Base-by-base conservation (phyloP, 352 stramenopile species). In the Phytopythium mirpurense region DNA sequence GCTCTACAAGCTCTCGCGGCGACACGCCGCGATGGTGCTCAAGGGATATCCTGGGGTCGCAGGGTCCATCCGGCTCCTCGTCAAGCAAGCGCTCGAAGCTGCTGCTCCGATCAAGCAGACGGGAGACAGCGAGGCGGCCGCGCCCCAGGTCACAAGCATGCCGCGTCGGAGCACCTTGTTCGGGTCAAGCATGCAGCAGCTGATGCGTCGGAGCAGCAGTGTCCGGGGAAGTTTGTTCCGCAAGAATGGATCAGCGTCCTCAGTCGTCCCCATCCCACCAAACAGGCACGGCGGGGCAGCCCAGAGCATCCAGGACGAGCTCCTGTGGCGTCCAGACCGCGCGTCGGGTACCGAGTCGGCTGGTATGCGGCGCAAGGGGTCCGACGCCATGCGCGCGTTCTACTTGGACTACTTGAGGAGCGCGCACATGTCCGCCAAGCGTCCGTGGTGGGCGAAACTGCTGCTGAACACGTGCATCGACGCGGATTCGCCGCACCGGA, bases 1-100 rank as follows among this genome's bases (percentile, higher is more conserved):
- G 26, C 57, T 91, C 1, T 91, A 88, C 62, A 76, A 74, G 47
- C 56, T 91, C 5, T 72, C 74, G n/a, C 65, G 78, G 0, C 86
- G 86, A 37, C 74, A 90, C 52, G 74, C 59, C 0, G 74, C 88
- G 14, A 55, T 66, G 0, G 60, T 90, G 1, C 58, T 88, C 0
- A 62, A 83, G 41, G 74, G 74, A 0, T 88, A 90, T 36, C 75
- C 78, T 0, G 49, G 56, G 0, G 78, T 65, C 24, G 68, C 70
- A 0, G 43, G 49, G 45, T 16, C 31, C 55, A 21, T 44, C 52
- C 11, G n/a, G 6, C 31, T 37, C 19, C 24, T 57, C 38, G 31
- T 36, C 51, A 49, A 26, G 11, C 67, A 12, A 11, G 5, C 29
- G 11, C 12, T 53, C 3, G 23, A n/a, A 12, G 34, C 31, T 12